Evolutionary conservation across 768 basidiomycete genomes (phyloP), one percentile per base, ranked within the genome.

Genomic region (Candolleomyces aberdarensis): DNA sequence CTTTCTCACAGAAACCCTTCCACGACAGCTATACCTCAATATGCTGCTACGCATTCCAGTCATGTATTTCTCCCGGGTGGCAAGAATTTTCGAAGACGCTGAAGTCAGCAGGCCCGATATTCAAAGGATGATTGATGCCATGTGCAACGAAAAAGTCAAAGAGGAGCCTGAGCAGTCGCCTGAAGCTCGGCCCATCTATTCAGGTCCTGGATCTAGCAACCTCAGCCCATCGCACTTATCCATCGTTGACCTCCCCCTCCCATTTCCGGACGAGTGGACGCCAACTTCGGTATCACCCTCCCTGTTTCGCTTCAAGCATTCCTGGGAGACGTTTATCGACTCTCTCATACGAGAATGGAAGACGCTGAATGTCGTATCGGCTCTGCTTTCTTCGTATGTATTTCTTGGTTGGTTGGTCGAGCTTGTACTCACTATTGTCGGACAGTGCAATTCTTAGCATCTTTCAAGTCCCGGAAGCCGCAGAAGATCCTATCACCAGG

Each of bases 21-120:
- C 78, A 13, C 70, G 79, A 15, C 70, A 79, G 49, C n/a, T 80
- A 5, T 80, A 80, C 61, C 74, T 80, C 47, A 73, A 78, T 64
- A 57, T 77, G 46, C 82, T 92, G 8, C 78, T 92, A 17, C 82
- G 85, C 15, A 80, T 93, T n/a, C 92, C 91, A 1, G 82, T 87
- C 0, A 76, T 92, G 66, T 93, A 93, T 67, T 93, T 92, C 71
- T 83, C 86, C 3, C 85, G 91, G 3, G 91, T 93, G 22, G 83
- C 88, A 3, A 80, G 84, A 52, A 83, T 92, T 29, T 92, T 91
- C 63, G 83, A 88, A 65, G 89, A 91, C 59, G 90, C 91, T 2
- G 86, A 92, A 57, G 81, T 93, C 55, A 89, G 89, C 67, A 80
- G 80, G 62, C 88, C 86, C 9, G 91, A 93, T 67, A 82, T 93